Evolutionary conservation across 768 basidiomycete genomes (phyloP).

Genomic region (Dacryopinax primogenitus): DNA sequence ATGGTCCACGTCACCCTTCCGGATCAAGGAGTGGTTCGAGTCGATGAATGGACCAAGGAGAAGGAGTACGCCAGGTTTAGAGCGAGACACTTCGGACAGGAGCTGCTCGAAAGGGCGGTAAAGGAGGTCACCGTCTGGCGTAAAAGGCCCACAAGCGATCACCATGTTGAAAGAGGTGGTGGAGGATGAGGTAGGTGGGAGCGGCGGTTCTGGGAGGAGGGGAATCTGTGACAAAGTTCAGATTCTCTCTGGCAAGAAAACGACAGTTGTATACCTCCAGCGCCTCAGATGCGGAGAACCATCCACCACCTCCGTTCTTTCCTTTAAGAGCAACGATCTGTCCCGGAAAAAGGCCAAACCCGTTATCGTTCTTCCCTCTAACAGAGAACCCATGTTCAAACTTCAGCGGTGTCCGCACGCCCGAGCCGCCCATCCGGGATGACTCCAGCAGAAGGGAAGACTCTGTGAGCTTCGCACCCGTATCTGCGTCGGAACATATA

Average conservation of each 20-base stretch:
- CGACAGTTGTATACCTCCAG: conserved; percentile 47
- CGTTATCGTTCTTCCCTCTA: conserved; percentile 51
- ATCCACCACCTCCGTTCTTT: conserved; percentile 78
- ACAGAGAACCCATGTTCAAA: conserved; percentile 57
- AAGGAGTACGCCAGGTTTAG: conserved; percentile 63
- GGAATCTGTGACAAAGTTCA: background rate
- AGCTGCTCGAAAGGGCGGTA: conserved; percentile 61
- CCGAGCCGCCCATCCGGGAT: conserved; percentile 62
- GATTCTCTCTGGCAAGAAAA: background rate
- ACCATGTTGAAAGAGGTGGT: conserved; percentile 44
- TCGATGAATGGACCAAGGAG: conserved; percentile 89
- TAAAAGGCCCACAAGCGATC: conserved; percentile 79
- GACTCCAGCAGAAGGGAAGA: conserved; percentile 66
- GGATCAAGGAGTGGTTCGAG: conserved; percentile 55
- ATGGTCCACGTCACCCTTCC: conserved; percentile 56
- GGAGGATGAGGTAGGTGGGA: conserved; percentile 51
- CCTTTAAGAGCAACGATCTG: conserved; percentile 77
- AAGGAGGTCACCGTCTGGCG: conserved; percentile 57
- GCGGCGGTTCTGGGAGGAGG: background rate
- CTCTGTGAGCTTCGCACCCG: conserved; percentile 55
- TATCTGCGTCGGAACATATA: conserved; percentile 56
- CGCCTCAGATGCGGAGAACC: conserved; percentile 73
- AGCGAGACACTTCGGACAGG: conserved; percentile 43
- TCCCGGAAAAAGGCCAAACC: conserved; percentile 75
- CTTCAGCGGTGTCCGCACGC: conserved; percentile 53